Percentiles rank a stretch among this genome's conserved stretches.
These are phyloP conservation scores for Typha latifolia DNA, from an alignment of 176 grass and related monocot species.

Conservation along the genomic window DNA sequence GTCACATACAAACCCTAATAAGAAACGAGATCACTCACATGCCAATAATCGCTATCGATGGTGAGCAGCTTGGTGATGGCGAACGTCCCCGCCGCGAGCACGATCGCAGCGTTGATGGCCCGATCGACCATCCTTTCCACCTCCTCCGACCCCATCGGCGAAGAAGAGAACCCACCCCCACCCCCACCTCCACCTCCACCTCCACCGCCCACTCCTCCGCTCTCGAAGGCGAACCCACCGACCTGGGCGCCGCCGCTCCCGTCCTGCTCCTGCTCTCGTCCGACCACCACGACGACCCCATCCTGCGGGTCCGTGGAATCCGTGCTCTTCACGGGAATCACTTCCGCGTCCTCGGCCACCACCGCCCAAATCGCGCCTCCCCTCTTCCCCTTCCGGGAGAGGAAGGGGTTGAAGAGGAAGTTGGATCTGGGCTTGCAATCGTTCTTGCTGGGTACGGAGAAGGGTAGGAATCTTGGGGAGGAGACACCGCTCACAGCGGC, in stretches of 20 bases:
- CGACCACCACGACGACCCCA: slow-evolving; percentile 17
- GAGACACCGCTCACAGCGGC: background rate
- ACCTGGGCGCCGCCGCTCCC: slow-evolving; percentile 16
- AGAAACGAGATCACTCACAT: slow-evolving; percentile 28
- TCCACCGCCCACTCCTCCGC: slow-evolving; percentile 26
- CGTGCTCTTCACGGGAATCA: slow-evolving; percentile 27
- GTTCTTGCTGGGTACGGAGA: background rate
- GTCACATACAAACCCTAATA: background rate
- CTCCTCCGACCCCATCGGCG: slow-evolving; percentile 1
- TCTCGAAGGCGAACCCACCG: slow-evolving; percentile 37
- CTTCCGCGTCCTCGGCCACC: slow-evolving; percentile 21
- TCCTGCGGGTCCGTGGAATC: slow-evolving; percentile 39
- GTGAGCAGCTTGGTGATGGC: slow-evolving; percentile 89
- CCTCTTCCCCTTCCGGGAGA: background rate
- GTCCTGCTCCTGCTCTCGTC: slow-evolving; percentile 20
- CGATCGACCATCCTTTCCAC: slow-evolving; percentile 37
- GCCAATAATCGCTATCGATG: slow-evolving; percentile 96
- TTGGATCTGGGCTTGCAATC: background rate
- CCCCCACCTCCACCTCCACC: slow-evolving; percentile 5
- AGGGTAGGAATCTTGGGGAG: slow-evolving; percentile 3
- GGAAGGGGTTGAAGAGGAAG: background rate
- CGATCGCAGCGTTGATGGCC: slow-evolving; percentile 73
- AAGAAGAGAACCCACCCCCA: slow-evolving; percentile 6
- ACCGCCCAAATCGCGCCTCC: background rate
- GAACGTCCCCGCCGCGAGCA: slow-evolving; percentile 81